Evolutionary conservation across 768 basidiomycete species (phyloP).

Genomic region (Macrolepiota dolichaula): DNA sequence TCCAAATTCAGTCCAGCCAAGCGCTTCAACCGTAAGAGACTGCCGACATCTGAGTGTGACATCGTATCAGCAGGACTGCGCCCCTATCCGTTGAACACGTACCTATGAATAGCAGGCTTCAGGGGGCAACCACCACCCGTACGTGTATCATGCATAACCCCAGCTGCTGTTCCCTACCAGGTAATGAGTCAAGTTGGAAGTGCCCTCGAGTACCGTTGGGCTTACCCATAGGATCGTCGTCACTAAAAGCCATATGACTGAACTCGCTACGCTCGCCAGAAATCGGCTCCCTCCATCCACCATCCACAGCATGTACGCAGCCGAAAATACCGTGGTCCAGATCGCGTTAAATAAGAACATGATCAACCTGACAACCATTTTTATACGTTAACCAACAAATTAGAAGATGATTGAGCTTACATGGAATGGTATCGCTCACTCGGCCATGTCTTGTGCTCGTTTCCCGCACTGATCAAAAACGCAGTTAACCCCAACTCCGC

Average conservation of each 20-base stretch:
- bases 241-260: conserved; percentile 66
- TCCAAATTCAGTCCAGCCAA: conserved; percentile 75
- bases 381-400: background rate
- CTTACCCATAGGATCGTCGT: conserved; percentile 69
- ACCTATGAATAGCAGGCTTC: conserved; percentile 51
- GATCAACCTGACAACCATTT: conserved; percentile 38
- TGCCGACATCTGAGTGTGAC: conserved; percentile 55
- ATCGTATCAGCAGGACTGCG: conserved; percentile 14
- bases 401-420: conserved; percentile 34
- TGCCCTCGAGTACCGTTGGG: background rate
- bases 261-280: conserved; percentile 76
- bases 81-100: conserved; percentile 19
- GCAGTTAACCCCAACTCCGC: conserved; percentile 74
- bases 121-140: conserved; percentile 56
- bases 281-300: conserved; percentile 62
- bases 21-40: conserved; percentile 66
- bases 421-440: conserved; percentile 61
- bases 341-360: conserved; percentile 61
- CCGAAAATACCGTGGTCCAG: conserved; percentile 74
- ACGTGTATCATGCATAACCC: conserved; percentile 64
- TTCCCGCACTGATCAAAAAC: conserved; percentile 69
- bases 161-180: conserved; percentile 61
- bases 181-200: background rate
- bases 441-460: conserved; percentile 58
- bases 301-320: conserved; percentile 70